Evolutionary conservation across 768 basidiomycete genomes (phyloP), one percentile per base, ranked within the genome.

Genomic region (Agrocybe praecox): DNA sequence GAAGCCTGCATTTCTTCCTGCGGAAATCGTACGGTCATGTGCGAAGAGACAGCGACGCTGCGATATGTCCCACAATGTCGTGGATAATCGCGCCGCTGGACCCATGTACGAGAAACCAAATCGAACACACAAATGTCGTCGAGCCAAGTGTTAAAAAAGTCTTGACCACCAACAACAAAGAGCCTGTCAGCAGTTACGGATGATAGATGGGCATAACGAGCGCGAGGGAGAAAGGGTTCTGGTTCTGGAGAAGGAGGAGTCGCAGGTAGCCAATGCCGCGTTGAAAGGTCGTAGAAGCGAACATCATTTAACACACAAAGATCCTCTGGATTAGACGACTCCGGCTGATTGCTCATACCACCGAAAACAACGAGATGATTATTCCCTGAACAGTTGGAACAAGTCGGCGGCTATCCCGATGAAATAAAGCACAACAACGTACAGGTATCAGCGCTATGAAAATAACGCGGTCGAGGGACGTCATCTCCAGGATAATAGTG

Each of bases 51-150:
- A 0, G 94, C 93, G 22, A 98, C 92, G 62, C 91, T 92, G 52
- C 96, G 89, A 72, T 98, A 98, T 0, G 96, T 96, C 2, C 96
- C 96, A 68, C 94, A 94, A 73, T 98, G 94, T n/a, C 92, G 84
- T 1, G 91, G 90, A 64, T 94, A 94, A 57, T 86, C 84, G 48
- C 89, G 86, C 33, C 84, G 78, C 64, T 89, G 87, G 0, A 92
- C 81, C 96, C 96, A 98, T 6, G 80, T 76, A 68, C 84, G 84
- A 14, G 75, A 72, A 14, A 77, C 69, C 34, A 98, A 80, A 68
- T 98, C 94, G 61, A 89, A 95, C 7, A 96, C 90, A 68, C 92
- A 89, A 53, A 96, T 83, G 60, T 98, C 94, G 72, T 98, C 92
- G 22, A 96, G 79, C 90, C 95, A 98, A 47, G 89, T 88, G 65